Conservation (phyloP, 2,329 filamentous ascomycete genomes). For the Hansfordia pulvinata region DNA sequence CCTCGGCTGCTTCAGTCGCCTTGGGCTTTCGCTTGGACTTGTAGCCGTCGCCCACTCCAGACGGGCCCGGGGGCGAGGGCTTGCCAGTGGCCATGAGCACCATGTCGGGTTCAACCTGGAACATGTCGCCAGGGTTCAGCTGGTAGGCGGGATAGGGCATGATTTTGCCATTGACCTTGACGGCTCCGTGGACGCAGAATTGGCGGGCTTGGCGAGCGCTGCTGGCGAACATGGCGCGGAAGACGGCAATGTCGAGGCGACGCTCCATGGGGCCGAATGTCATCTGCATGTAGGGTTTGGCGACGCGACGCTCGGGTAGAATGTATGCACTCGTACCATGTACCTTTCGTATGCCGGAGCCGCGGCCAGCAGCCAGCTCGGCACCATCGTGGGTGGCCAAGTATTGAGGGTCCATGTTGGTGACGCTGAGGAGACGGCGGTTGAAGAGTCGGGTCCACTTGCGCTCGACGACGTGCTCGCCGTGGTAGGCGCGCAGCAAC, state of each 20-base stretch:
- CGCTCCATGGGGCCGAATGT: slow-evolving; percentile 83
- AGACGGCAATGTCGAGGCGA: slow-evolving; percentile 86
- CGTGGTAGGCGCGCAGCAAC: slow-evolving; percentile 74
- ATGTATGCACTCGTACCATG: too few relatives aligned
- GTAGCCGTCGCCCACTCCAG: slow-evolving; percentile 9
- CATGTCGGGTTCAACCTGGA: slow-evolving; percentile 81
- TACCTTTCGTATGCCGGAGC: slow-evolving; percentile 63
- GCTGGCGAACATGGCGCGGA: slow-evolving; percentile 85
- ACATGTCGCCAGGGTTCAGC: slow-evolving; percentile 95
- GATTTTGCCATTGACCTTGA: slow-evolving; percentile 94
- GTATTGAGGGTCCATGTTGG: slow-evolving; percentile 71
- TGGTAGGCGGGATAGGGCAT: slow-evolving; percentile 88
- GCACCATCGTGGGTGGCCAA: slow-evolving; percentile 74
- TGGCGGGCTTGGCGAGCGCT: slow-evolving; percentile 87
- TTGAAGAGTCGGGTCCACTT: slow-evolving; percentile 93
- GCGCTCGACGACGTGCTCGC: slow-evolving; percentile 83
- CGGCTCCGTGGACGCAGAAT: slow-evolving; percentile 83
- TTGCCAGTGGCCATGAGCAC: slow-evolving; percentile 81
- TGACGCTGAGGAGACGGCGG: slow-evolving; percentile 64
- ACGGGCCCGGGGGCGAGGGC: slow-evolving; percentile 34
- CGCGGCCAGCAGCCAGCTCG: slow-evolving; percentile 69
- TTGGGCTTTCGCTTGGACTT: slow-evolving; percentile 6
- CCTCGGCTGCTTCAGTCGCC: slow-evolving; percentile 7
- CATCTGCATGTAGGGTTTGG: slow-evolving; percentile 81
- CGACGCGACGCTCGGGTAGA: slow-evolving; percentile 6